phyloP scores from a whole-genome alignment of 2,329 filamentous ascomycete species.

The Aspergillus tanneri region DNA sequence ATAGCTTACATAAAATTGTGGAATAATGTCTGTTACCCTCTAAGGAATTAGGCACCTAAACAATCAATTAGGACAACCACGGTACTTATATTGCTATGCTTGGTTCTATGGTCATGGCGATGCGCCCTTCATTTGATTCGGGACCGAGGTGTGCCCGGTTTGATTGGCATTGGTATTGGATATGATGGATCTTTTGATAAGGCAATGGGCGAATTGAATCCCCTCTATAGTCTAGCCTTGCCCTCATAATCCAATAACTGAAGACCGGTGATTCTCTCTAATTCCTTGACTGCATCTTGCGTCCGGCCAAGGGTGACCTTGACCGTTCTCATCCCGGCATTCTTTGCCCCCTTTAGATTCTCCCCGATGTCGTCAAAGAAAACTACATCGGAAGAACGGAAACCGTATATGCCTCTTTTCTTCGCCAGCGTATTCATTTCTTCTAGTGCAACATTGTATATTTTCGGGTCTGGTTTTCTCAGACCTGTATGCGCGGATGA shows the following conservation, averaged over 20 bases:
- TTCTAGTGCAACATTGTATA: slow-evolving; percentile 72
- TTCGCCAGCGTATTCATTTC: slow-evolving; percentile 64
- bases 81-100: too few relatives aligned
- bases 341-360: slow-evolving; percentile 78
- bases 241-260: slow-evolving; percentile 39
- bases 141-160: too few relatives aligned
- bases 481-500: slow-evolving; percentile 83
- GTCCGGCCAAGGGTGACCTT: slow-evolving; percentile 79
- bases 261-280: slow-evolving; percentile 74
- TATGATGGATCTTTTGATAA: too few relatives aligned
- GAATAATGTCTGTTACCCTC: too few relatives aligned
- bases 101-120: too few relatives aligned
- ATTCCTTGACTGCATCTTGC: slow-evolving; percentile 75
- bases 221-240: slow-evolving; percentile 36
- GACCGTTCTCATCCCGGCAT: slow-evolving; percentile 74
- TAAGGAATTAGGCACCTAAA: too few relatives aligned
- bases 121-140: too few relatives aligned
- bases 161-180: too few relatives aligned
- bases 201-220: neutral
- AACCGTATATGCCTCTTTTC: slow-evolving; percentile 54
- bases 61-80: too few relatives aligned
- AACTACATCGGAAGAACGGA: slow-evolving; percentile 67
- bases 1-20: too few relatives aligned
- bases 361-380: slow-evolving; percentile 95
- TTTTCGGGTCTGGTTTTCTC: slow-evolving; percentile 78